These are phyloP conservation scores for Juglanconis juglandina DNA, from an alignment of 2,329 filamentous ascomycete species.

Conservation along the genomic window DNA sequence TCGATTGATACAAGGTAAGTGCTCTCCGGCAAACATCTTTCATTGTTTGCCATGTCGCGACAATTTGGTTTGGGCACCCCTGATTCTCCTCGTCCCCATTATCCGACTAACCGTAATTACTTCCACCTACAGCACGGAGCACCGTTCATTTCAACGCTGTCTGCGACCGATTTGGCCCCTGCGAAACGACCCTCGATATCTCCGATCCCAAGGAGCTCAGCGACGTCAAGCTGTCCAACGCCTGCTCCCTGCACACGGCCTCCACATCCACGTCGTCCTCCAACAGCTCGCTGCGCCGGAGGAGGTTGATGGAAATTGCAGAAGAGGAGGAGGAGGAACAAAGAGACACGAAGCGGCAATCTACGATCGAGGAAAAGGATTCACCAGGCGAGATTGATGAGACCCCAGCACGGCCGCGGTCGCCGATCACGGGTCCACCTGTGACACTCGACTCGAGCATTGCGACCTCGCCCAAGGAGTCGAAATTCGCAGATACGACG, in stretches of 20 bases:
- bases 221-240: conserved; percentile 81
- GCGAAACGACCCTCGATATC: conserved; percentile 82
- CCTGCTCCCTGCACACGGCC: conserved; percentile 84
- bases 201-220: conserved; percentile 72
- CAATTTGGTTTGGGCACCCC: neutral
- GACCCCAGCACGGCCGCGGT: conserved; percentile 25
- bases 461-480: conserved; percentile 46
- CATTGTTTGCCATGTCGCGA: neutral
- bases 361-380: conserved; percentile 47
- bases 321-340: conserved; percentile 76
- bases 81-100: neutral
- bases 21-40: conserved; percentile 5
- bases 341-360: conserved; percentile 56
- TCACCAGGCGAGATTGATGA: conserved; percentile 23
- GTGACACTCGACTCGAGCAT: conserved; percentile 52
- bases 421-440: conserved; percentile 33
- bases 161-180: conserved; percentile 72
- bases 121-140: conserved; percentile 64
- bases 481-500: conserved; percentile 46
- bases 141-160: conserved; percentile 68
- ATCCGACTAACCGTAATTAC: conserved; percentile 22
- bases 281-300: conserved; percentile 71
- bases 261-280: conserved; percentile 83
- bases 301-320: conserved; percentile 85
- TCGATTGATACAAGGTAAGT: conserved; percentile 82